phyloP scores from a whole-genome alignment of 306 rosid species.

The Echinosophora koreensis region DNA sequence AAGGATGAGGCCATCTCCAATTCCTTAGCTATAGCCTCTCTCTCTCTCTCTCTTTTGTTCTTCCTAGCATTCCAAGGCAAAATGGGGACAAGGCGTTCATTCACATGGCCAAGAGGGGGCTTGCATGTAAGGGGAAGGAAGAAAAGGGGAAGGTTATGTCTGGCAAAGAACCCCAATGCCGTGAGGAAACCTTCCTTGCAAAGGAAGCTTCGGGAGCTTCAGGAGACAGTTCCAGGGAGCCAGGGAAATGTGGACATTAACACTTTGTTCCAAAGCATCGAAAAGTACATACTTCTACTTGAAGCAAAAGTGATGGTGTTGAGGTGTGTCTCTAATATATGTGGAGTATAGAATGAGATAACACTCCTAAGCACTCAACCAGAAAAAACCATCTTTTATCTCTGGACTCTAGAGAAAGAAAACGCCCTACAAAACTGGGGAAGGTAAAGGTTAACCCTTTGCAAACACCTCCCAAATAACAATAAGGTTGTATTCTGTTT shows the following conservation, averaged over 20 bases:
- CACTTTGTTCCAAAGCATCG: constrained; percentile 58
- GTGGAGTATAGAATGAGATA: constrained; percentile 58
- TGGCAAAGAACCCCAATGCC: constrained; percentile 42
- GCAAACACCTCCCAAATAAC: neutral
- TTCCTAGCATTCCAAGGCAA: neutral
- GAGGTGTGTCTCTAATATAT: constrained; percentile 63
- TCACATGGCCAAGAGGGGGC: constrained; percentile 49
- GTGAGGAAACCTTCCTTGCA: constrained; percentile 31
- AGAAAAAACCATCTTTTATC: neutral
- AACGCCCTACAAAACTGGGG: neutral
- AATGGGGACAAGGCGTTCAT: constrained; percentile 58
- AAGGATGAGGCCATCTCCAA: constrained; percentile 23
- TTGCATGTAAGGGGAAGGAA: constrained; percentile 57
- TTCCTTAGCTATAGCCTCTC: neutral
- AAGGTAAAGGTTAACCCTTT: neutral
- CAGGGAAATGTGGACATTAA: constrained; percentile 49
- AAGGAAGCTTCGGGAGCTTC: constrained; percentile 65
- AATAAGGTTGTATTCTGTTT: constrained; percentile 10
- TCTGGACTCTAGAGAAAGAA: neutral
- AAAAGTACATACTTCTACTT: constrained; percentile 60
- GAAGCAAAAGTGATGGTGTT: constrained; percentile 67
- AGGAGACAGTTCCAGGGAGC: constrained; percentile 62
- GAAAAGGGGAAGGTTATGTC: constrained; percentile 58
- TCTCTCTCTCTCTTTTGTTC: neutral
- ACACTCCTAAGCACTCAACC: constrained; percentile 14